Evolutionary conservation across 331 rosid species (phyloP).

Genomic region (Spiraea crenata): DNA sequence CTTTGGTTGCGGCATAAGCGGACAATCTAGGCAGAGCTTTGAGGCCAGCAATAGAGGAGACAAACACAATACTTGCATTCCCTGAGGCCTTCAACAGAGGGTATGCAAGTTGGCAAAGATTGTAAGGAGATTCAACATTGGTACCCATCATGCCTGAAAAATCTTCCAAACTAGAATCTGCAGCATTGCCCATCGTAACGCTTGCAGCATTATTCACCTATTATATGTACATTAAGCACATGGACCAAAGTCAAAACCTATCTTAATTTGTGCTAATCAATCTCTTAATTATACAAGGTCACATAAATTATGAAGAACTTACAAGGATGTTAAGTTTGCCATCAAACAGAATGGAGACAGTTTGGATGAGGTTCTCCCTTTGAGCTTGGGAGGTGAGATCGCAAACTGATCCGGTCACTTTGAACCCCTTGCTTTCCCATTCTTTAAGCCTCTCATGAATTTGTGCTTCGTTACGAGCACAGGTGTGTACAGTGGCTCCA

Average conservation of each 20-base stretch:
- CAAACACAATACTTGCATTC: conserved; percentile 50
- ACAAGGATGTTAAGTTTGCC: conserved; percentile 74
- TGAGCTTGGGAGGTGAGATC: conserved; percentile 43
- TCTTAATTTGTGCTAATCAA: neutral
- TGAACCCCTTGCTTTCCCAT: conserved; percentile 52
- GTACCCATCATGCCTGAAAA: conserved; percentile 40
- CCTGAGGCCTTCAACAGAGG: conserved; percentile 61
- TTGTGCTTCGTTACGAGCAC: conserved; percentile 44
- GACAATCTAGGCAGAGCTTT: conserved; percentile 27
- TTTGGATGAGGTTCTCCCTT: conserved; percentile 41
- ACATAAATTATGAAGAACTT: neutral
- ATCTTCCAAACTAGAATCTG: conserved; percentile 45
- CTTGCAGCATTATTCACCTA: conserved; percentile 57
- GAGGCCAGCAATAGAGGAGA: conserved; percentile 44
- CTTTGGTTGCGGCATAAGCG: conserved; percentile 56
- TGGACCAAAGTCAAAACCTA: neutral
- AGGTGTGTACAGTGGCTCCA: conserved; percentile 61
- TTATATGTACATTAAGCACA: neutral
- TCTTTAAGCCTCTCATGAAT: conserved; percentile 43
- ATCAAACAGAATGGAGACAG: conserved; percentile 36
- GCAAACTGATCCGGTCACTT: conserved; percentile 51
- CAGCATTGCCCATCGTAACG: conserved; percentile 14
- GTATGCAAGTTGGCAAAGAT: conserved; percentile 40
- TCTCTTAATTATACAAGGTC: no score
- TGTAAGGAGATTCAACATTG: conserved; percentile 44